Percentiles rank a stretch among this genome's conserved stretches.
Evolutionary conservation across 805 yeast species (phyloP).

Genomic region (Debaryomyces maramus): DNA sequence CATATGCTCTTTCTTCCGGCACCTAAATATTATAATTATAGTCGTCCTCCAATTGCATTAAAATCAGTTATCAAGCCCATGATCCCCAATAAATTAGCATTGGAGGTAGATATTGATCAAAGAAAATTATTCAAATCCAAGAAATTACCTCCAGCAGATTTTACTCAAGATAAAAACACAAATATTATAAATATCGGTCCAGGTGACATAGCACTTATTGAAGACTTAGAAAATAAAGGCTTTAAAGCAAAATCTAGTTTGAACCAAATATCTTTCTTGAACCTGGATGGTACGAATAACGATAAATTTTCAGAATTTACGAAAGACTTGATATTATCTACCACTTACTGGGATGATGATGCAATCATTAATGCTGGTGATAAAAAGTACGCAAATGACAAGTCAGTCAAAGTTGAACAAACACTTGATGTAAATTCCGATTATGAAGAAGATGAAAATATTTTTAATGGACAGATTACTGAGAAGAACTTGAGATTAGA

Average conservation of each 20-base stretch:
- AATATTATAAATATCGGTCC: conserved; percentile 24
- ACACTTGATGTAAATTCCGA: conserved; percentile 23
- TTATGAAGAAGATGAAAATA: conserved; percentile 61
- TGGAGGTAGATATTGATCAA: conserved; percentile 67
- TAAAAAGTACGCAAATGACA: conserved; percentile 15
- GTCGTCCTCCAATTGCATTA: conserved; percentile 46
- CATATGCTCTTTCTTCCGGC: conserved; percentile 64
- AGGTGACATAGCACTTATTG: conserved; percentile 32
- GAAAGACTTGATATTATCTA: conserved; percentile 61
- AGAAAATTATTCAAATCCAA: conserved; percentile 48
- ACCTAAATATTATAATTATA: conserved; percentile 54
- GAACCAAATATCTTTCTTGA: conserved; percentile 31
- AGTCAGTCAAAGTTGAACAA: conserved; percentile 17
- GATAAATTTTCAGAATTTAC: conserved; percentile 44
- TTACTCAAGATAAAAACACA: background rate
- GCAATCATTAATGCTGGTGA: conserved; percentile 53
- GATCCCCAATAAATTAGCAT: conserved; percentile 56
- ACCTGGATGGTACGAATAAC: conserved; percentile 32
- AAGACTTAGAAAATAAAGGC: conserved; percentile 22
- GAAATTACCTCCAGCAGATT: conserved; percentile 12
- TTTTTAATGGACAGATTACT: conserved; percentile 67
- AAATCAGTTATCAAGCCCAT: conserved; percentile 40
- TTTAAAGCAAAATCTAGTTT: conserved; percentile 15
- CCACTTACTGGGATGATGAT: conserved; percentile 79
- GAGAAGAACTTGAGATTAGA: conserved; percentile 56